Percentiles rank a stretch among this genome's conserved stretches.
Conservation (phyloP, 2,329 filamentous ascomycete species). For the Colletotrichum graminicola region DNA sequence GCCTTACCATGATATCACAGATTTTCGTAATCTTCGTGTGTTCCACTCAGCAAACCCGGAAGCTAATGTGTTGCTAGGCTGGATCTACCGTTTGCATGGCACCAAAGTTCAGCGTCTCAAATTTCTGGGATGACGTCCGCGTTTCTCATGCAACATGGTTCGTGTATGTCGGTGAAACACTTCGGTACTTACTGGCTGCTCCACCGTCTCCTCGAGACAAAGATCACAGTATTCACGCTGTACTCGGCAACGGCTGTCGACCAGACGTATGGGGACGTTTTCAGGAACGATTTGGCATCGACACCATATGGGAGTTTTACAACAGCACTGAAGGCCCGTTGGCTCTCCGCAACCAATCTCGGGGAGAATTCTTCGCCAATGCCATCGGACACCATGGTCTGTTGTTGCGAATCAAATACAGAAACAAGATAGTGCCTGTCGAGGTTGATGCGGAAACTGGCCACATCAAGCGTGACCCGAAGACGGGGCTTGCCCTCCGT, state of each 20-base stretch:
- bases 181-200: conserved; percentile 78
- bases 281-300: conserved; percentile 59
- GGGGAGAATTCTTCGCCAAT: conserved; percentile 72
- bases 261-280: conserved; percentile 78
- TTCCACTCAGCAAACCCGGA: conserved; percentile 45
- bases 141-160: conserved; percentile 77
- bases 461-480: conserved; percentile 73
- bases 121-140: conserved; percentile 79
- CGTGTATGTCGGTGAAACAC: conserved; percentile 83
- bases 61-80: conserved; percentile 10
- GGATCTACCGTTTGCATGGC: conserved; percentile 71
- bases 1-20: conserved; percentile 67
- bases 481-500: conserved; percentile 75
- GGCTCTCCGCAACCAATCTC: conserved; percentile 68
- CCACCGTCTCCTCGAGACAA: conserved; percentile 73
- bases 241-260: conserved; percentile 76
- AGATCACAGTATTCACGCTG: conserved; percentile 68
- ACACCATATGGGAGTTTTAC: conserved; percentile 79
- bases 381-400: conserved; percentile 79
- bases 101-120: conserved; percentile 74
- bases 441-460: conserved; percentile 76
- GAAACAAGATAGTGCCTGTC: conserved; percentile 73
- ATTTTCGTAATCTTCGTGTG: conserved; percentile 55
- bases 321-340: conserved; percentile 82
- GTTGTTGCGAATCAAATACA: conserved; percentile 65